Evolutionary conservation across 1,284 basidiomycete genomes (phyloP).

Genomic region (Hymenochaete sp.): DNA sequence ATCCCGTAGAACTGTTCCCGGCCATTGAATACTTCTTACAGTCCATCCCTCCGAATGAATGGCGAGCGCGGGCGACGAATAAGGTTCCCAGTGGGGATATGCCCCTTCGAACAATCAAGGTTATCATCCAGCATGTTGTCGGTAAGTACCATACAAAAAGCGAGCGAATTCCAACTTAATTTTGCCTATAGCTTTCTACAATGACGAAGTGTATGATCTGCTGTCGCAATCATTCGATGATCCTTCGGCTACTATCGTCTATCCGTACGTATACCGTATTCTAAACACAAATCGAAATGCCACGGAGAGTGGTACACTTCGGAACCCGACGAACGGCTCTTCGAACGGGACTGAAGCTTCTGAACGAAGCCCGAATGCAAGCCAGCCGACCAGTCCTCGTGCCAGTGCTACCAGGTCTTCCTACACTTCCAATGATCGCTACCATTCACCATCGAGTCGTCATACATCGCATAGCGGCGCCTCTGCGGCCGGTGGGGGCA

Average conservation of each 20-base stretch:
- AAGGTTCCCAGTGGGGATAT: constrained; percentile 93
- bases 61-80: constrained; percentile 84
- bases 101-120: constrained; percentile 95
- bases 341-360: constrained; percentile 9
- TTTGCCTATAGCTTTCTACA: constrained; percentile 57
- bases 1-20: constrained; percentile 85
- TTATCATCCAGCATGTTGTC: constrained; percentile 92
- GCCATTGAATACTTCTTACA: constrained; percentile 93
- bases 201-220: constrained; percentile 73
- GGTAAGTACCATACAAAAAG: constrained; percentile 45
- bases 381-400: constrained; percentile 13
- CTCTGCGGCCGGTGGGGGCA: constrained; percentile 42
- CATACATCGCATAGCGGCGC: constrained; percentile 57
- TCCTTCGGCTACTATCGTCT: constrained; percentile 74
- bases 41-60: constrained; percentile 91
- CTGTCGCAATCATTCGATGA: constrained; percentile 73
- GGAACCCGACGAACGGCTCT: constrained; percentile 15
- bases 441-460: constrained; percentile 50
- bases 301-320: constrained; percentile 23
- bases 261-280: constrained; percentile 81
- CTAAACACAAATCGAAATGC: constrained; percentile 56
- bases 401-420: constrained; percentile 16
- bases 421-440: constrained; percentile 39
- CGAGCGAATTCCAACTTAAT: constrained; percentile 16
- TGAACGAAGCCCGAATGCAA: constrained; percentile 8